Conservation (phyloP, 2,329 filamentous ascomycete species). For the Fusarium redolens region DNA sequence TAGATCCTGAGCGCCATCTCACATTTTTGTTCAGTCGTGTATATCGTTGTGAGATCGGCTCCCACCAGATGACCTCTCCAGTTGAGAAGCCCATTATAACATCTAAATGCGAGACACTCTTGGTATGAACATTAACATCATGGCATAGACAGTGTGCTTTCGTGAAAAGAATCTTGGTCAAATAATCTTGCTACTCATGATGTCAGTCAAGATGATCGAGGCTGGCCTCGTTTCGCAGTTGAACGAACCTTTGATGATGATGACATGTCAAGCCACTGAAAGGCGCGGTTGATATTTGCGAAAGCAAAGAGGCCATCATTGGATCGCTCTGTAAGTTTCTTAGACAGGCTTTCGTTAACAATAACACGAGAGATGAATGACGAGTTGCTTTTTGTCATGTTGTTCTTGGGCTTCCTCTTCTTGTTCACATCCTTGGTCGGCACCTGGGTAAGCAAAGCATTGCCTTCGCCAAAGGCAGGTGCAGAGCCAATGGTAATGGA, state of each 20-base stretch:
- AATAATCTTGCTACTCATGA: slow-evolving; percentile 77
- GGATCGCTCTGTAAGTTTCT: slow-evolving; percentile 82
- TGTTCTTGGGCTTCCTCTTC: slow-evolving; percentile 94
- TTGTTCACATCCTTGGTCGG: slow-evolving; percentile 80
- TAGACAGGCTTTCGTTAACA: slow-evolving; percentile 82
- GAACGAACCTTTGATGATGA: slow-evolving; percentile 72
- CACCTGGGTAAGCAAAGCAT: slow-evolving; percentile 74
- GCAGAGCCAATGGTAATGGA: slow-evolving; percentile 58
- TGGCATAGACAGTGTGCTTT: slow-evolving; percentile 96
- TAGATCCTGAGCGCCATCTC: slow-evolving; percentile 43
- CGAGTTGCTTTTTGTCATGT: slow-evolving; percentile 97
- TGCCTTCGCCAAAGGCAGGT: slow-evolving; percentile 87
- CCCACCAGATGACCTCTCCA: slow-evolving; percentile 98
- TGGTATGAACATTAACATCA: slow-evolving; percentile 88
- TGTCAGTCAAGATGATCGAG: slow-evolving; percentile 39
- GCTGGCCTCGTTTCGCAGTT: not conserved
- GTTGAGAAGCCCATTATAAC: slow-evolving; percentile 96
- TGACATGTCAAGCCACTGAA: slow-evolving; percentile 94
- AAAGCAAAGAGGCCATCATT: slow-evolving; percentile 88
- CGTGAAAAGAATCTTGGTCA: slow-evolving; percentile 96
- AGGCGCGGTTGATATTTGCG: slow-evolving; percentile 93
- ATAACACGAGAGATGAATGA: slow-evolving; percentile 98
- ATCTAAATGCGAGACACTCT: slow-evolving; percentile 83
- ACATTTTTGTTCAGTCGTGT: slow-evolving; percentile 96
- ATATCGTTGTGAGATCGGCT: slow-evolving; percentile 96